phyloP scores from a whole-genome alignment of 2,329 filamentous ascomycete species.

The Cadophora sp. region DNA sequence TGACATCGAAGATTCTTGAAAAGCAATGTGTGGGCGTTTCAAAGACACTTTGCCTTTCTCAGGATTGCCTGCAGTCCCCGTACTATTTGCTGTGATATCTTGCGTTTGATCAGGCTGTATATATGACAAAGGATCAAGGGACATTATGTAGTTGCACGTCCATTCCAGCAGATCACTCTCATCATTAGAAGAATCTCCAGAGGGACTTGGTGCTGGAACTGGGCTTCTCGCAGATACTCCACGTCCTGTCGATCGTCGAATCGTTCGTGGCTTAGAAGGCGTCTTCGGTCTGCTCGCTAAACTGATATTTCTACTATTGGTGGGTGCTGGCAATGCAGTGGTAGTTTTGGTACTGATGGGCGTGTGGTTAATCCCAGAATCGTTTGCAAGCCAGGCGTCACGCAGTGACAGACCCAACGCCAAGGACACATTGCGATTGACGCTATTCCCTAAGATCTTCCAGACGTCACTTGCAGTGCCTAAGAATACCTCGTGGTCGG shows the following conservation, averaged over 20 bases:
- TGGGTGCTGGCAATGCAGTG: background rate
- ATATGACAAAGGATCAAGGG: background rate
- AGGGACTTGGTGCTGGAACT: too few species aligned
- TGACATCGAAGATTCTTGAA: background rate
- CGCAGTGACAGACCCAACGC: slow-evolving; percentile 69
- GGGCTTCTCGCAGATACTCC: background rate
- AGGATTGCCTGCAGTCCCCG: too few species aligned
- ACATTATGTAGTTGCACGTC: background rate
- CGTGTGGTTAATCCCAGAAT: slow-evolving; percentile 9
- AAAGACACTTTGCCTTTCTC: background rate
- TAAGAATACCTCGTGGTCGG: slow-evolving; percentile 73
- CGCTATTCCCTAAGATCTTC: slow-evolving; percentile 77
- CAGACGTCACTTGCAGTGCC: slow-evolving; percentile 63
- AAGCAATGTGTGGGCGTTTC: background rate
- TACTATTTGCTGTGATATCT: too few species aligned
- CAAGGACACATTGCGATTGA: slow-evolving; percentile 71
- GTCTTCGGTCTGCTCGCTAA: background rate
- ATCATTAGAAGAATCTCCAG: background rate
- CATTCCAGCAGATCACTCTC: slow-evolving; percentile 4
- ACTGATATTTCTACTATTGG: background rate
- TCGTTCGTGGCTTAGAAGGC: background rate
- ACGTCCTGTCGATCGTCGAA: background rate
- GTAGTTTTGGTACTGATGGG: background rate
- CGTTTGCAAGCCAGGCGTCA: slow-evolving; percentile 57
- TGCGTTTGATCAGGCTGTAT: background rate